Base-by-base conservation (phyloP, 2,329 filamentous ascomycete species). In the Botrytis pseudocinerea region DNA sequence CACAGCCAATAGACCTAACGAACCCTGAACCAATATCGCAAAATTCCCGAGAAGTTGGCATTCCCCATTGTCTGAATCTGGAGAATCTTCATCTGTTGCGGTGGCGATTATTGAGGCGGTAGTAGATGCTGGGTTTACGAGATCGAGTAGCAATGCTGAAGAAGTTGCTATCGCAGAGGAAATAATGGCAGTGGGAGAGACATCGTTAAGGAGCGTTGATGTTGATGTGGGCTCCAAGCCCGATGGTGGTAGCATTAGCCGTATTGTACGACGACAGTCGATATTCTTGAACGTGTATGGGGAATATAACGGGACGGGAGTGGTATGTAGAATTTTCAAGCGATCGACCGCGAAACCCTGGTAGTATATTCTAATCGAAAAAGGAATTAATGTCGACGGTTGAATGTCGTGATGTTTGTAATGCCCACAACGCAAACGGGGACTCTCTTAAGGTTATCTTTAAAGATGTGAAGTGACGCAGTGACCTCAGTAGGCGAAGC, bases 11-110 rank as follows among this genome's bases (percentile, higher is more conserved):
- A 87, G 89, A 28, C 96, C 96, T 28, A 99, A 89, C 1, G 94
- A 93, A 61, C 89, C 92, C 84, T 99, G 96, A 9, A 99, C 92
- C 48, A 99, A 80, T 72, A 99, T 87, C 20, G 96, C 95, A 81
- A 98, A 99, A 6, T 95, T 89, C 0, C 96, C 96, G 3, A 99
- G 87, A 16, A 99, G 87, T 76, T 91, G 88, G 82, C 96, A 99
- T 83, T 97, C 93, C 77, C 92, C 93, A 69, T 87, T 87, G 46
- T 72, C 70, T 22, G 88, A 28, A 73, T 66, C 74, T 69, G 14
- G 72, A 60, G 20, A 74, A 40, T 48, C 25, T 25, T 25, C 51
- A 48, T 46, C n/a, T 28, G 65, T 59, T 22, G 54, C 20, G 28
- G 61, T 54, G 6, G 74, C 69, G 46, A 74, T 70, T 40, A 76